Percentiles rank a stretch among this genome's conserved stretches.
These are phyloP conservation scores for Yamadazyma diddensiae DNA, from an alignment of 1,139 yeast genomes.

Conservation along the genomic window DNA sequence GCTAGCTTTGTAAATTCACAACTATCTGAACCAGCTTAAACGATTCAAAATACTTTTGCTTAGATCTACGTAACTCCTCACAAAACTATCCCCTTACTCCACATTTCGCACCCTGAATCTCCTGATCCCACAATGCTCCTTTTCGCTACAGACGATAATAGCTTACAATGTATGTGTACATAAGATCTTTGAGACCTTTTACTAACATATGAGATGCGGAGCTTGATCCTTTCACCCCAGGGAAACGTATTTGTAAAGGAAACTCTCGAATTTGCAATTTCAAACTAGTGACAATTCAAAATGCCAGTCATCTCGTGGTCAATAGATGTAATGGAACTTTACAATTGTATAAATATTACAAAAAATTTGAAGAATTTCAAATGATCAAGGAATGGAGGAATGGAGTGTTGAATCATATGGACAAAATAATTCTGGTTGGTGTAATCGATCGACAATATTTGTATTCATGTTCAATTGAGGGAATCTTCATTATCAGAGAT, in stretches of 20 bases:
- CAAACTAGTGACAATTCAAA: constrained; percentile 11
- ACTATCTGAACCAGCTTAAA: too few relatives aligned
- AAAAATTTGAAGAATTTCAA: constrained; percentile 17
- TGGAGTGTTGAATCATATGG: constrained; percentile 12
- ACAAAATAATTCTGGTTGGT: constrained; percentile 25
- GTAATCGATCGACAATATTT: constrained; percentile 30
- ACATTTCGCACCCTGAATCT: neutral
- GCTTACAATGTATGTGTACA: constrained; percentile 7
- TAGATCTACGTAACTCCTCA: too few relatives aligned
- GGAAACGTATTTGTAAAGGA: constrained; percentile 6
- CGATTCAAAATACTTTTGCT: too few relatives aligned
- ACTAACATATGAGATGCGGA: constrained; percentile 6
- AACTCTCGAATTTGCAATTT: constrained; percentile 5
- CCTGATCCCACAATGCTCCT: constrained; percentile 2
- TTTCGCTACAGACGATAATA: constrained; percentile 1
- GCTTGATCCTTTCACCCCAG: constrained; percentile 1
- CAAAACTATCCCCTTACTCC: too few relatives aligned
- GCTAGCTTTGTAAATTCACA: too few relatives aligned
- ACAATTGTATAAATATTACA: constrained; percentile 26
- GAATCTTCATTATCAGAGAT: constrained; percentile 44
- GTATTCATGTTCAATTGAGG: constrained; percentile 44
- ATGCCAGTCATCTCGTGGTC: constrained; percentile 22
- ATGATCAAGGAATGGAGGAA: constrained; percentile 40
- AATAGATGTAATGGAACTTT: constrained; percentile 30
- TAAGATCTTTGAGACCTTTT: neutral